Base-by-base conservation (phyloP, 176 grass and related monocot species). In the Eragrostis nindensis region DNA sequence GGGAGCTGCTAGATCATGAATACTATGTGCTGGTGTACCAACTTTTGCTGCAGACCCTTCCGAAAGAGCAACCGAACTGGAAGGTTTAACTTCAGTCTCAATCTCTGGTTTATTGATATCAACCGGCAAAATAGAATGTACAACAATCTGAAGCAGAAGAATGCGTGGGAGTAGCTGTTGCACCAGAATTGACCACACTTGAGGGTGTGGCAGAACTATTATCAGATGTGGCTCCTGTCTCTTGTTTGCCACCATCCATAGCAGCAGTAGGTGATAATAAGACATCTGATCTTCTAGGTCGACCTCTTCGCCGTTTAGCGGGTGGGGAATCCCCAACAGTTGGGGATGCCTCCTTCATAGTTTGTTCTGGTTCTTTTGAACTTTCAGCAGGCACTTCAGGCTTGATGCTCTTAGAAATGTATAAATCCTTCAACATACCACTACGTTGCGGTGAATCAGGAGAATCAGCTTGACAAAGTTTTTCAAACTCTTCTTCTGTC, bases 401-500 rank as follows among this genome's bases (percentile, higher is more conserved):
- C n/a, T 87, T 89, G 50, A 68, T 71, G 11, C 26, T 72, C 83
- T 89, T 86, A 81, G 69, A 55, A 45, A 82, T 74, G 72, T 83
- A 80, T 78, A 80, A 75, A 88, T 93, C 79, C 83, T 91, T 91
- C 70, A 44, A 36, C 43, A 82, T 77, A 57, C 29, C 66, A 48
- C 67, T 78, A 82, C 70, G 68, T 83, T 83, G 87, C 69, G 88
- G 84, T 66, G 88, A 87, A 0, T 85, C 86, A 11, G 96, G 88
- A 75, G 96, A 80, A 79, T 95, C 96, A 68, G 32, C 92, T 79
- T 99, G 92, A 82, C 96, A 99, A 87, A 99, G 96, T 71, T 99
- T 99, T 84, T 99, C 96, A 72, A 99, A 99, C 74, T 99, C 96
- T 93, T 99, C 96, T 87, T 99, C 96, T 16, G 96, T 95, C 96